phyloP scores from a whole-genome alignment of 805 yeast species.

The Candida coleopterorum region DNA sequence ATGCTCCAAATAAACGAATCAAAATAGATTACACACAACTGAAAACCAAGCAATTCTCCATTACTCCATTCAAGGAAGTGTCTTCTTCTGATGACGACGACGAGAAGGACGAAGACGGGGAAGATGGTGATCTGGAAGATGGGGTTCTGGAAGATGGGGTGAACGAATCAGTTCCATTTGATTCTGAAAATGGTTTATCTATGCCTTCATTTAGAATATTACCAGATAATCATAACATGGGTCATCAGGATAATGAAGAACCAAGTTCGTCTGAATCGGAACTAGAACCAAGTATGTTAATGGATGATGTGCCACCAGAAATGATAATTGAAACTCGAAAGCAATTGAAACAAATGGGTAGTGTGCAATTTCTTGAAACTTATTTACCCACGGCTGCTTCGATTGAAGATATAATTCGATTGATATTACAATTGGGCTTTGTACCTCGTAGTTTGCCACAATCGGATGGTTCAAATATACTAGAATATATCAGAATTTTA shows the following conservation, averaged over 20 bases:
- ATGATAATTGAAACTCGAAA: slow-evolving; percentile 26
- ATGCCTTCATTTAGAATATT: slow-evolving; percentile 6
- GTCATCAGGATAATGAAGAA: neutral
- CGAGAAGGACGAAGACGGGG: slow-evolving; percentile 1
- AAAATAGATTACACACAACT: slow-evolving; percentile 1
- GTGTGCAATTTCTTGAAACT: slow-evolving; percentile 51
- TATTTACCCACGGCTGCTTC: slow-evolving; percentile 60
- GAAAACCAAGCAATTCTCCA: neutral
- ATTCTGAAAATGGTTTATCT: slow-evolving; percentile 2
- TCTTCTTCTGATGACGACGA: slow-evolving; percentile 4
- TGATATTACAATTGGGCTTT: slow-evolving; percentile 65
- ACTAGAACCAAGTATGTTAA: slow-evolving; percentile 9
- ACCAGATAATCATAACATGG: neutral
- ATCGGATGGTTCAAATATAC: slow-evolving; percentile 40
- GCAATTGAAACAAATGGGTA: slow-evolving; percentile 57
- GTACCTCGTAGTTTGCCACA: slow-evolving; percentile 26
- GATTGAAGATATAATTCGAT: slow-evolving; percentile 49
- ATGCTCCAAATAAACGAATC: slow-evolving; percentile 7
- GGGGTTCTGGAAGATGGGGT: slow-evolving; percentile 3
- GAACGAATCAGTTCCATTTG: slow-evolving; percentile 1
- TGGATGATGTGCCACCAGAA: slow-evolving; percentile 10
- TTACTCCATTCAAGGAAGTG: slow-evolving; percentile 7
- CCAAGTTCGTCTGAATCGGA: slow-evolving; percentile 6
- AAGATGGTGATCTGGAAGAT: neutral
- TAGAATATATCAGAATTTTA: slow-evolving; percentile 46